Evolutionary conservation across 495 filamentous ascomycete species (phyloP), one percentile per base, ranked within the genome.

Genomic region (Penicillium simplicissimum): DNA sequence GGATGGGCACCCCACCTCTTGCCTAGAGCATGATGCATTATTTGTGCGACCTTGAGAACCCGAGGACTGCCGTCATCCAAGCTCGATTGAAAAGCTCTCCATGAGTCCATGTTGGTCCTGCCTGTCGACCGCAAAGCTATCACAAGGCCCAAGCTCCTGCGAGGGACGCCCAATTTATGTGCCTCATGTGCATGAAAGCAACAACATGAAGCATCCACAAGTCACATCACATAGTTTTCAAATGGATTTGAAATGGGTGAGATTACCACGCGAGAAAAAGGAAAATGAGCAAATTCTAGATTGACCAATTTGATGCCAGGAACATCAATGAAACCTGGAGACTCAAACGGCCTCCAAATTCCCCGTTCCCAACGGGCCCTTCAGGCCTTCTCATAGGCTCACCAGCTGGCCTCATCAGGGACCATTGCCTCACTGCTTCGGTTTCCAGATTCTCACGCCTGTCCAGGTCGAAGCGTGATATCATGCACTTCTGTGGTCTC

Each of bases 121-220:
- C 51, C 43, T 51, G 57, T 56, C 61, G 37, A 9, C 59, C 56
- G 58, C 45, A 61, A 51, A 61, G 62, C 57, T 25, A 68, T 63
- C 60, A 61, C 59, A 59, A 42, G 37, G 69, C 67, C 69, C 69
- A 71, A 71, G 69, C 69, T 71, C 64, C 67, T 31, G 52, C 45
- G 49, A 64, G 49, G 35, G 60, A 63, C 45, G 45, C 57, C 58
- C 57, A 33, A 58, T 57, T 37, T 52, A 54, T 59, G 62, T 63
- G 58, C 65, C 38, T 63, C 40, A 55, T 49, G 59, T 71, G 61
- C 68, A 71, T 57, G 49, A 63, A 67, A 53, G 49, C 51, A 37
- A 56, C 54, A 25, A 56, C 54, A 25, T 47, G 48, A 43, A 59
- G 45, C 21, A 35, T 23, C 48, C 53, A 53, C 45, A 5, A 43